Base-by-base conservation (phyloP, 2,329 filamentous ascomycete genomes). In the Fusarium fracticaudum region DNA sequence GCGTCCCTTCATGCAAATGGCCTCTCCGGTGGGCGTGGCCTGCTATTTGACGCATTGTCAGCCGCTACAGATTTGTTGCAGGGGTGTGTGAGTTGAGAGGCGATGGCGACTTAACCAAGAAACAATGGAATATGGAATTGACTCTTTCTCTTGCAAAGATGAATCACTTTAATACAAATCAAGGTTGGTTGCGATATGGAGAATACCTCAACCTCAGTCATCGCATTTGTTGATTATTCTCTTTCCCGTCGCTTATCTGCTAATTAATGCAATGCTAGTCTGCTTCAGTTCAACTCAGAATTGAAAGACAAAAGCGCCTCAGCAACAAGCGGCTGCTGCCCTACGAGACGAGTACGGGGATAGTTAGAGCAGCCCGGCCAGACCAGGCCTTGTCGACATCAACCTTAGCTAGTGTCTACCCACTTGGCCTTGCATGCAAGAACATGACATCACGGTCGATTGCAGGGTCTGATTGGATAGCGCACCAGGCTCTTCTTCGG, bases 381-480 rank as follows among this genome's bases (percentile, higher is more conserved):
- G 65, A 31, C 66, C 67, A 69, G 58, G 24, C 37, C 41, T 55
- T 55, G 51, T 41, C 14, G 20, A 55, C 51, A 54, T 55, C 60
- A 60, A 38, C 45, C 35, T 31, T 51, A 38, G 35, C 24, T 51
- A 51, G 58, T 47, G 54, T 60, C 37, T 61, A 48, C 58, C 67
- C 67, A 69, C 71, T 60, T 61, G 29, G 38, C 33, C 41, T 57
- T 57, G 65, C 59, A 64, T 69, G 58, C 44, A 64, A 69, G 50
- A 69, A 53, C 67, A 76, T 76, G 71, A 76, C 73, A 76, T 76
- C 73, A 76, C 71, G 44, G 47, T 38, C 47, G 48, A 38, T 54
- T 53, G 33, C 35, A 41, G 40, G 29, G 33, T 50, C 33, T 72
- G 67, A 75, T 75, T 75, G 73, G 73, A 37, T 44, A 47, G 50